These are phyloP conservation scores for Fusarium bactridioides DNA, from an alignment of 2,329 filamentous ascomycete genomes.

Conservation along the genomic window DNA sequence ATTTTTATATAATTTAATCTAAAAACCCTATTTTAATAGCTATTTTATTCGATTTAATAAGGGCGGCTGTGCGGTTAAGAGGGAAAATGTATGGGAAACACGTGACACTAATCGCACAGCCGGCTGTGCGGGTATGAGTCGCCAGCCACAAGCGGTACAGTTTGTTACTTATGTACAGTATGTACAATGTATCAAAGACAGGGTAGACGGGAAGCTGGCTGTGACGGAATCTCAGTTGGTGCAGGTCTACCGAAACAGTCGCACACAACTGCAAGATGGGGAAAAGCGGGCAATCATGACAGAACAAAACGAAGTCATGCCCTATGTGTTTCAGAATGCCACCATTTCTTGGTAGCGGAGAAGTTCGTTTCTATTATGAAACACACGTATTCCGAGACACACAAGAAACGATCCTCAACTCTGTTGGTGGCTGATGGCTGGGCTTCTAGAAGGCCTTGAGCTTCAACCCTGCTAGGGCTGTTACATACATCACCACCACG, in stretches of 20 bases:
- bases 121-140: no score
- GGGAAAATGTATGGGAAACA: no score
- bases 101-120: no score
- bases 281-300: slow-evolving; percentile 17
- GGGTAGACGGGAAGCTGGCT: not conserved
- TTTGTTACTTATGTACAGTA: slow-evolving; percentile 5
- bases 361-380: slow-evolving; percentile 37
- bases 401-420: slow-evolving; percentile 8
- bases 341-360: slow-evolving; percentile 19
- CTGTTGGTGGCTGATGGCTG: not conserved
- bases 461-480: not conserved
- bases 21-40: no score
- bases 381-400: slow-evolving; percentile 31
- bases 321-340: slow-evolving; percentile 8
- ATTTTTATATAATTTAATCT: no score
- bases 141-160: slow-evolving; percentile 16
- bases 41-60: no score
- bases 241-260: not conserved
- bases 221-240: not conserved
- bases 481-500: slow-evolving; percentile 9
- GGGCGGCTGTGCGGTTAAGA: no score
- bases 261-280: not conserved
- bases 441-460: not conserved
- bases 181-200: slow-evolving; percentile 6
- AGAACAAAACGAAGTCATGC: not conserved